These are phyloP conservation scores for Aphanomyces stellatus DNA, from an alignment of 352 stramenopile genomes.

Conservation along the genomic window DNA sequence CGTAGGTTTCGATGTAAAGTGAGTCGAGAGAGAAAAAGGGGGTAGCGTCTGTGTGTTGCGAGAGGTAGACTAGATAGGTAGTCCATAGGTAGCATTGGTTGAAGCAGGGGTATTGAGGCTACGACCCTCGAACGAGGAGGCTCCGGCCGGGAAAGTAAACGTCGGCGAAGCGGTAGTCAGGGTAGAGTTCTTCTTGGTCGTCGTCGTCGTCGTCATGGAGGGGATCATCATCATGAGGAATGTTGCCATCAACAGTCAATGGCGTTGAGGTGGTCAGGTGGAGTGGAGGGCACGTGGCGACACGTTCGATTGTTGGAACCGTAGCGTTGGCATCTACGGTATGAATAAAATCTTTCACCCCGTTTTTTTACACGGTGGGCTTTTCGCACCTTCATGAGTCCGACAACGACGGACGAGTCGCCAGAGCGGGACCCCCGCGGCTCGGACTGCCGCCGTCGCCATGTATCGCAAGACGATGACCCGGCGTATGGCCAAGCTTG, in stretches of 20 bases:
- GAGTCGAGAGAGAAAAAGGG: background rate
- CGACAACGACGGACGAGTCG: background rate
- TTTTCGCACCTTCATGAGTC: too few relatives aligned
- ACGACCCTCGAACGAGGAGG: background rate
- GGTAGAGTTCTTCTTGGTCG: conserved; percentile 9
- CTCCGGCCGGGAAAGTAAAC: conserved; percentile 6
- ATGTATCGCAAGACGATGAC: conserved; percentile 16
- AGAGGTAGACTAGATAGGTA: too few relatives aligned
- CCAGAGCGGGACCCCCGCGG: background rate
- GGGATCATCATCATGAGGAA: background rate
- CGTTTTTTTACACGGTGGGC: too few relatives aligned
- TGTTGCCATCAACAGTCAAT: background rate
- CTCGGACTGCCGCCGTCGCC: background rate
- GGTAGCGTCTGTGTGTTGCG: too few relatives aligned
- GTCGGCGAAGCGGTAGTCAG: conserved; percentile 1
- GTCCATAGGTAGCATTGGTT: background rate
- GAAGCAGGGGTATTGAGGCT: background rate
- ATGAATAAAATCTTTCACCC: background rate
- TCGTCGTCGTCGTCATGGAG: background rate
- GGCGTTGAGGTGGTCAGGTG: background rate
- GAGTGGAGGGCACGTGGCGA: background rate
- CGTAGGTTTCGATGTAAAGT: too few relatives aligned
- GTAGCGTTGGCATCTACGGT: too few relatives aligned
- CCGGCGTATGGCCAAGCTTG: background rate
- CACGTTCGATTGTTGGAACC: too few relatives aligned